These are phyloP conservation scores for Didymella glomerata DNA, from an alignment of 2,329 filamentous ascomycete genomes.

Conservation along the genomic window DNA sequence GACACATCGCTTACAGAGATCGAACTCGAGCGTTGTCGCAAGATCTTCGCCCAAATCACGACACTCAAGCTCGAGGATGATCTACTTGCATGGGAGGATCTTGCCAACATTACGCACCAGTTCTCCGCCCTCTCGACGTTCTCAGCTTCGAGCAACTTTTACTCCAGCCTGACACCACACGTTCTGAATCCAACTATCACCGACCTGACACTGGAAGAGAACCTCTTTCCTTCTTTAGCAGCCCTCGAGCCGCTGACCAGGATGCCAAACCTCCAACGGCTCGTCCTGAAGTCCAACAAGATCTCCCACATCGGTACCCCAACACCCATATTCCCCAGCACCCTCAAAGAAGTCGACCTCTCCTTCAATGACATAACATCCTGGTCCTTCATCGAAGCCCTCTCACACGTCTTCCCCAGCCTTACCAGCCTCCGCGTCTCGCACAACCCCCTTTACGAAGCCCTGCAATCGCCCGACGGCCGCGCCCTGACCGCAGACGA, in stretches of 20 bases:
- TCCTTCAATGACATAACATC: constrained; percentile 58
- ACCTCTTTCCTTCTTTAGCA: constrained; percentile 68
- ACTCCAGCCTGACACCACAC: constrained; percentile 43
- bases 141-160: constrained; percentile 53
- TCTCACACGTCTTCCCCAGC: constrained; percentile 74
- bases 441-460: constrained; percentile 83
- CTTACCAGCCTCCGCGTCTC: constrained; percentile 79
- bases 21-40: constrained; percentile 35
- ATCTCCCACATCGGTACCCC: constrained; percentile 60
- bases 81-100: constrained; percentile 51
- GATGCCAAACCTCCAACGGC: constrained; percentile 60
- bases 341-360: constrained; percentile 54
- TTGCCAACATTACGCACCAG: constrained; percentile 54
- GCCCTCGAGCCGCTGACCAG: constrained; percentile 68
- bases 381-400: constrained; percentile 77
- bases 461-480: constrained; percentile 55
- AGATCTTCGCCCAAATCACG: constrained; percentile 51
- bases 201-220: constrained; percentile 75
- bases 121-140: constrained; percentile 67
- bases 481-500: constrained; percentile 70
- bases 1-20: constrained; percentile 35
- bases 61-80: constrained; percentile 61
- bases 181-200: constrained; percentile 63
- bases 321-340: constrained; percentile 39
- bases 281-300: constrained; percentile 77